Conservation (phyloP, 805 yeast species). For the Ogataea siamensis region DNA sequence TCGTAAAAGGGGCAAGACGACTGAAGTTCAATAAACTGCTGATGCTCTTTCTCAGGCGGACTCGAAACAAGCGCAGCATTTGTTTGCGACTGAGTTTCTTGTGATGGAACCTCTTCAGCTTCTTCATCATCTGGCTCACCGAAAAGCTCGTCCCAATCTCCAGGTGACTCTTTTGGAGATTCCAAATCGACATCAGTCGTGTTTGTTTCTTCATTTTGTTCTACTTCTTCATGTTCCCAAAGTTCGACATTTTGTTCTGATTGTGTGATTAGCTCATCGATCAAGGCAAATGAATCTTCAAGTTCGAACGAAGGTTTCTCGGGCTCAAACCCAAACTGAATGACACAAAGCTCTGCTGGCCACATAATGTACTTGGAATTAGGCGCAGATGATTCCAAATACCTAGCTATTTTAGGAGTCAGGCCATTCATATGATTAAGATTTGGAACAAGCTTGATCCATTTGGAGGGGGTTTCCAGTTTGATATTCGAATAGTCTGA, state of each 20-base stretch:
- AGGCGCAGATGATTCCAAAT: slow-evolving; percentile 34
- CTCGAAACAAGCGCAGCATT: slow-evolving; percentile 7
- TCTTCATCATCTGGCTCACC: slow-evolving; percentile 22
- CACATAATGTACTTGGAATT: slow-evolving; percentile 60
- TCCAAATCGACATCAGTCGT: slow-evolving; percentile 5
- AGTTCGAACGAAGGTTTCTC: slow-evolving; percentile 18
- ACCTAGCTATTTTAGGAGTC: slow-evolving; percentile 60
- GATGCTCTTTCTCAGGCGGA: slow-evolving; percentile 6
- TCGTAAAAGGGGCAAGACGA: slow-evolving; percentile 53
- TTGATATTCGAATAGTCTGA: slow-evolving; percentile 34
- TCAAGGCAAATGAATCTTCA: slow-evolving; percentile 27
- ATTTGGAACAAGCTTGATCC: slow-evolving; percentile 72
- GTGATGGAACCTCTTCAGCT: slow-evolving; percentile 14
- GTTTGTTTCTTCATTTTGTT: background rate
- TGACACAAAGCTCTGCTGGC: slow-evolving; percentile 67
- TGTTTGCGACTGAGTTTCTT: slow-evolving; percentile 10
- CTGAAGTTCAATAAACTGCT: slow-evolving; percentile 1
- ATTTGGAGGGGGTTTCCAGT: slow-evolving; percentile 31
- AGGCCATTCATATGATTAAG: slow-evolving; percentile 65
- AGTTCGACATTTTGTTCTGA: slow-evolving; percentile 17
- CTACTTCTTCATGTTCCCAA: slow-evolving; percentile 3
- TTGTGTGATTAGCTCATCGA: slow-evolving; percentile 30
- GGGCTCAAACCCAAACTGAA: slow-evolving; percentile 44
- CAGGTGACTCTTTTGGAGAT: slow-evolving; percentile 19
- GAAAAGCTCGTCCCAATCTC: slow-evolving; percentile 33